These are phyloP conservation scores for Lichtheimia corymbifera DNA, from an alignment of 371 early-diverging fungal species.

Conservation along the genomic window DNA sequence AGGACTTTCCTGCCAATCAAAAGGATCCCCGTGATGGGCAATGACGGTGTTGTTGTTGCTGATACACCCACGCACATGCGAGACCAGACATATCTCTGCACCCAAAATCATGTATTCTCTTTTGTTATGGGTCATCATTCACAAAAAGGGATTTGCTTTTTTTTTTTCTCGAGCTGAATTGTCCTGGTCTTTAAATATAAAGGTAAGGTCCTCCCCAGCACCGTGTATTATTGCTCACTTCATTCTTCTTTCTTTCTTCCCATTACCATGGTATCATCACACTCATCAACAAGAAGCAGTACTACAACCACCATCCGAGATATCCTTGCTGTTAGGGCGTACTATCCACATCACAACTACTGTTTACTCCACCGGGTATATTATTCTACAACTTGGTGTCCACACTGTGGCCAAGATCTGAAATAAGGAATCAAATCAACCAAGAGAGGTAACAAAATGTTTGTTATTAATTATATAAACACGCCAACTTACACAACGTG, in stretches of 20 bases:
- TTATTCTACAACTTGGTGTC: constrained; percentile 25
- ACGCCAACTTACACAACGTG: too few relatives aligned
- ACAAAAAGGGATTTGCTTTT: background rate
- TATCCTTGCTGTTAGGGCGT: background rate
- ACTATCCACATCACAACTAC: constrained; percentile 13
- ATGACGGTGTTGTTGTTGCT: too few relatives aligned
- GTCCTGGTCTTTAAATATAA: too few relatives aligned
- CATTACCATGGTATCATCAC: too few relatives aligned
- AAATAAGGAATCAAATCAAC: constrained; percentile 9
- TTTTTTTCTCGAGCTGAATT: background rate
- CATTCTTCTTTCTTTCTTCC: too few relatives aligned
- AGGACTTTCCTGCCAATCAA: constrained; percentile 13
- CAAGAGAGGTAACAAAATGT: constrained; percentile 1
- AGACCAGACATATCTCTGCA: constrained; percentile 3
- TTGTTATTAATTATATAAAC: background rate
- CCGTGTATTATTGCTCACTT: too few relatives aligned
- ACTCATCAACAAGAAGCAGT: too few relatives aligned
- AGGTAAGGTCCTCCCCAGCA: too few relatives aligned
- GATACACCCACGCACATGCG: too few relatives aligned
- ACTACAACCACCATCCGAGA: too few relatives aligned
- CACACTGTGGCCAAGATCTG: constrained; percentile 24
- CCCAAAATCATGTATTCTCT: background rate
- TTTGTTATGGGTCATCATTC: constrained; percentile 2
- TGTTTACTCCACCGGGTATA: constrained; percentile 21
- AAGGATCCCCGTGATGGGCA: background rate